Evolutionary conservation across 345 rosid genomes (phyloP).

Genomic region (Hibiscus trionum): DNA sequence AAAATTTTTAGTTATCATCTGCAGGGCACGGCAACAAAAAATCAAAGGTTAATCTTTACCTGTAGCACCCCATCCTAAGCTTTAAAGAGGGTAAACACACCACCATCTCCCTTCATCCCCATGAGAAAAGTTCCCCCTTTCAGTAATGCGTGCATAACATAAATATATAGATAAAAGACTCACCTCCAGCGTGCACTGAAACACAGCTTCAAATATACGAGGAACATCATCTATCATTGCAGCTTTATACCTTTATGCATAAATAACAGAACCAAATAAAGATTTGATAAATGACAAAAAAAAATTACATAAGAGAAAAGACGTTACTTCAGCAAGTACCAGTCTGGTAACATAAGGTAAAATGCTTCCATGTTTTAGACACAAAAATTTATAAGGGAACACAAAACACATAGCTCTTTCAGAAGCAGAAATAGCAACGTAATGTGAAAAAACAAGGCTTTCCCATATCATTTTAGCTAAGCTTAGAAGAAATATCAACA

Average conservation of each 20-base stretch:
- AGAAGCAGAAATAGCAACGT: background rate
- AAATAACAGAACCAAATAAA: background rate
- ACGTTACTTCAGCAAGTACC: background rate
- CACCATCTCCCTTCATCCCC: background rate
- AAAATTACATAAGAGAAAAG: background rate
- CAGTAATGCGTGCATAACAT: background rate
- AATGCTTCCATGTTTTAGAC: background rate
- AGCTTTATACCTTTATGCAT: constrained; percentile 63
- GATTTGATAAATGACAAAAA: background rate
- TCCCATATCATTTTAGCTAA: background rate
- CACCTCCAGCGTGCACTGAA: constrained; percentile 98
- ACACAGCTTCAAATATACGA: constrained; percentile 94
- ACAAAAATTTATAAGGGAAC: background rate
- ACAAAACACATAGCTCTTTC: background rate
- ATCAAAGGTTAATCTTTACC: background rate
- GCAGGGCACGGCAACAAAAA: constrained; percentile 15
- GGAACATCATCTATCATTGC: constrained; percentile 97
- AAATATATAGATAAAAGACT: constrained; percentile 11
- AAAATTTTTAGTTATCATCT: constrained; percentile 98
- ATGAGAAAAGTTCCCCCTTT: background rate
- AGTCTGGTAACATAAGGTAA: background rate
- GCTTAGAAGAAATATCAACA: background rate
- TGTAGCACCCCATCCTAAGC: background rate
- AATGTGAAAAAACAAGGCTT: background rate
- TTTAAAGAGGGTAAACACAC: background rate